Base-by-base conservation (phyloP, 345 rosid species). In the Erodium maritimum region DNA sequence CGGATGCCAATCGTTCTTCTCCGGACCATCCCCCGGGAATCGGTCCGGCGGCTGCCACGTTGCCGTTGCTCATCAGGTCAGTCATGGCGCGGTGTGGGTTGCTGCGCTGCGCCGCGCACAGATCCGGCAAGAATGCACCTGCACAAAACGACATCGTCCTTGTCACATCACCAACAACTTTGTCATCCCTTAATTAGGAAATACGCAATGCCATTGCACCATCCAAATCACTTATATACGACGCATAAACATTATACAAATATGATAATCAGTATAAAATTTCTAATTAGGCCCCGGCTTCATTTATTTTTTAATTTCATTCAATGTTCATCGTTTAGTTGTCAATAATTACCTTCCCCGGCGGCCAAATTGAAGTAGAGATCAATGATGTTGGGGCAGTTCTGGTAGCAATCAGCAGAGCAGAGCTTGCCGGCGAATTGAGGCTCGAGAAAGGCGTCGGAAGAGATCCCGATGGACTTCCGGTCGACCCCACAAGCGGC, bases 311-410 rank as follows among this genome's bases (percentile, higher is more conserved):
- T n/a, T n/a, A n/a, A n/a, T n/a, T n/a, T n/a, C n/a, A n/a, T n/a
- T n/a, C n/a, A n/a, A n/a, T n/a, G n/a, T n/a, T n/a, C n/a, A n/a
- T n/a, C n/a, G n/a, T n/a, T n/a, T n/a, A n/a, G n/a, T n/a, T n/a
- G n/a, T n/a, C n/a, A n/a, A 20, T 20, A 17, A 17, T 54, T 80
- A 93, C 99, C 99, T 89, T 93, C 99, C 5, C 95, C 99, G 61
- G 94, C 91, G 20, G 97, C 99, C 62, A 93, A 70, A 56, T 93
- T 89, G 80, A 78, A 89, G 84, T 85, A 89, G 21, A 93, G 99
- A 58, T 93, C 97, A 45, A 89, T 74, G 57, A 93, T 89, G 82
- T 89, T 93, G 75, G 94, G 88, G 70, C 99, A 93, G 25, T 67
- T 73, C 18, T 73, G 69, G 73, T 80, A 82, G 23, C 99, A 93